Percentiles rank a stretch among this genome's conserved stretches.
Evolutionary conservation across 495 filamentous ascomycete species (phyloP).

Genomic region (Coniosporium apollinis): DNA sequence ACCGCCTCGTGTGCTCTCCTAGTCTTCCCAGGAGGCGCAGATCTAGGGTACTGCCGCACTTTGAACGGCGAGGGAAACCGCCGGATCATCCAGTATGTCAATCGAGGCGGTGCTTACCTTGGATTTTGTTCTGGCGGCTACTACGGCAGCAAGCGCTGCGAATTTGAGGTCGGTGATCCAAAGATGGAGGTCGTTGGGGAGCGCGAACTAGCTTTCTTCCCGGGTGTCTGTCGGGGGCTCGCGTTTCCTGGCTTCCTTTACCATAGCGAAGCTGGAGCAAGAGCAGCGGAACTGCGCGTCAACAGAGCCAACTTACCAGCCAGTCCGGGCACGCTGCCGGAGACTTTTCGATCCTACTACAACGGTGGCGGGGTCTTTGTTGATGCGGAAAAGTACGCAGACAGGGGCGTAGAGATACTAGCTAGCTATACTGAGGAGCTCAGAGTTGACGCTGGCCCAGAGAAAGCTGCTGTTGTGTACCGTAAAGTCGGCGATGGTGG

Average conservation of each 20-base stretch:
- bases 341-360: constrained; percentile 63
- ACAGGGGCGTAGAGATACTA: constrained; percentile 58
- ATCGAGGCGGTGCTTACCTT: constrained; percentile 68
- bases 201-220: constrained; percentile 78
- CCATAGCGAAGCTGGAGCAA: constrained; percentile 71
- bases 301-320: constrained; percentile 39
- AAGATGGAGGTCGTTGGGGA: constrained; percentile 72
- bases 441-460: constrained; percentile 59
- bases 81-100: constrained; percentile 67
- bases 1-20: constrained; percentile 68
- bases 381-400: constrained; percentile 44
- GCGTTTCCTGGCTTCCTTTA: constrained; percentile 89
- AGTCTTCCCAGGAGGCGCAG: constrained; percentile 89
- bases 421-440: constrained; percentile 63
- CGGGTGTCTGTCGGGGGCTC: constrained; percentile 66
- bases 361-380: constrained; percentile 96
- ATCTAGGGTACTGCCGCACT: constrained; percentile 75
- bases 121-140: constrained; percentile 94
- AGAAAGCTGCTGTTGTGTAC: constrained; percentile 65
- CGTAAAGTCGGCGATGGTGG: constrained; percentile 74
- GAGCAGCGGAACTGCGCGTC: constrained; percentile 51
- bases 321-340: constrained; percentile 30
- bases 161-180: constrained; percentile 78
- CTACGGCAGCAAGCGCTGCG: constrained; percentile 64
- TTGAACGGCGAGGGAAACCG: constrained; percentile 82